Evolutionary conservation across 164 flowering plant genomes (phyloP), one percentile per base, ranked within the genome.

Genomic region (Pachysandra terminalis): DNA sequence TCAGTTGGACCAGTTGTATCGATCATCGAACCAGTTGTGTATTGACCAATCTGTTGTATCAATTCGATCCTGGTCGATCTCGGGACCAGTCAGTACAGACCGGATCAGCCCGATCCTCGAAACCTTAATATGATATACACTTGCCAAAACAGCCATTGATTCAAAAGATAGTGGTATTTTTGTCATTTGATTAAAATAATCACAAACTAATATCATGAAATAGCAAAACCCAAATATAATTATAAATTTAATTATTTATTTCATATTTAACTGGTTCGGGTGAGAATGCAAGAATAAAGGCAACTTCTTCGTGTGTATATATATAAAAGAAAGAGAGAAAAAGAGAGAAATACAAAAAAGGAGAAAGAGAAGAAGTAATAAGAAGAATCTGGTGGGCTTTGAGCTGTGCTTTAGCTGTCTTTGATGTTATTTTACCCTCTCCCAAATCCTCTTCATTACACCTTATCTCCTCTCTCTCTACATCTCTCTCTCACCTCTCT

Each of bases 351-450:
- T 56, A n/a, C n/a, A 24, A 41, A 26, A 51, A 56, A 40, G 24
- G n/a, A 59, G 35, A 28, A 48, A 64, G 62, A 45, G 51, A 24
- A 27, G 27, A 56, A 57, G 68, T 63, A n/a, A 48, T 59, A 48
- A 64, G 62, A 27, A 80, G 81, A 69, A 82, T 79, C 75, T 79
- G 77, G 85, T 85, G 86, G 87, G 84, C 63, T 82, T 85, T 83
- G 87, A 87, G 91, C 82, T 79, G 82, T 79, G 73, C 56, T 71
- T 76, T 76, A 79, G 82, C 78, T 79, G 82, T 71, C 73, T 51
- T 67, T 72, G 24, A 56, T 66, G 61, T 25, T 57, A 24, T 63
- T 59, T 73, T 45, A 56, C 69, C 57, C 68, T 40, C 70, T 69
- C 53, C 80, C 63, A 65, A 75, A 70, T 69, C 61, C 71, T 73